These are phyloP conservation scores for Hemileia vastatrix DNA, from an alignment of 1,284 basidiomycete genomes.

Conservation along the genomic window DNA sequence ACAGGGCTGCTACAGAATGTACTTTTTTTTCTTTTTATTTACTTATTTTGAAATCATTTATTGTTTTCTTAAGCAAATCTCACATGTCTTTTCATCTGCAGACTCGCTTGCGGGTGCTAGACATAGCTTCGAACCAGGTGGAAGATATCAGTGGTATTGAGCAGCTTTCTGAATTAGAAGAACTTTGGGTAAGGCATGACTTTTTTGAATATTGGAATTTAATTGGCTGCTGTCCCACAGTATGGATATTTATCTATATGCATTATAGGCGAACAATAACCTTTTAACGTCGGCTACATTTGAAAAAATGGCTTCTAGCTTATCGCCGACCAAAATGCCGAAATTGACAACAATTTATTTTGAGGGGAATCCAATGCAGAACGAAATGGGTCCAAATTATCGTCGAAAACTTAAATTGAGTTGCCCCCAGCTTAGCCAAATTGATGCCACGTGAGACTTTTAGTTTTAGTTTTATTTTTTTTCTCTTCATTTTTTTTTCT, in stretches of 20 bases:
- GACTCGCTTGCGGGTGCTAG: constrained; percentile 35
- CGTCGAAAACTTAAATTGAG: constrained; percentile 40
- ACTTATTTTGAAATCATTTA: background rate
- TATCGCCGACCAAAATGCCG: constrained; percentile 33
- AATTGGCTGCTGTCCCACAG: no score
- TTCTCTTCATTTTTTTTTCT: no score
- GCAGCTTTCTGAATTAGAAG: constrained; percentile 34
- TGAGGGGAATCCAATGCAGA: constrained; percentile 41
- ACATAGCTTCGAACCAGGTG: constrained; percentile 40
- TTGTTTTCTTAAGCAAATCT: background rate
- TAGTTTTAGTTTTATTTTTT: background rate
- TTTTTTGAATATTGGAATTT: background rate
- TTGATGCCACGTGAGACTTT: constrained; percentile 40
- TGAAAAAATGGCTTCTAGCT: constrained; percentile 32
- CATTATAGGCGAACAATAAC: constrained; percentile 36
- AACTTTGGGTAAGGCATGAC: constrained; percentile 43
- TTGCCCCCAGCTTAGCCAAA: constrained; percentile 41
- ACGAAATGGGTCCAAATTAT: constrained; percentile 37
- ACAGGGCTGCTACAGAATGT: constrained; percentile 15
- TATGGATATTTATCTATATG: background rate
- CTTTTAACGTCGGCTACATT: constrained; percentile 33
- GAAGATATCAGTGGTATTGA: constrained; percentile 33
- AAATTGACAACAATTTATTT: constrained; percentile 41
- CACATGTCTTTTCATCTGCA: constrained; percentile 27
- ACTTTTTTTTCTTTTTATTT: background rate